Percentiles rank a stretch among this genome's conserved stretches.
Evolutionary conservation across 805 yeast species (phyloP).

Genomic region (Yamadazyma takamatsuzukensis): DNA sequence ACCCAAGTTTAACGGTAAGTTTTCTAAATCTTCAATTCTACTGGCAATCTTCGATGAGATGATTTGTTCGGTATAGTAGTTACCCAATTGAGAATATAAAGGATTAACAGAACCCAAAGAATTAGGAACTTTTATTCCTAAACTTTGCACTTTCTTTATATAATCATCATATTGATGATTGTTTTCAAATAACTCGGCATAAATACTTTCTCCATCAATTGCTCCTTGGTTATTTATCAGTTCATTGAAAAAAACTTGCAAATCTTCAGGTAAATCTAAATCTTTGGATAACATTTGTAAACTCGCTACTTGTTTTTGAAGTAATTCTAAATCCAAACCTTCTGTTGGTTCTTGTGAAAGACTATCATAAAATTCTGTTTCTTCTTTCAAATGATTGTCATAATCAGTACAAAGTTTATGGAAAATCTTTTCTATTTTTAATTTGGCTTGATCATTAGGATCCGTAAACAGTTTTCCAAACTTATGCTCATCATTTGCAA

Average conservation of each 20-base stretch:
- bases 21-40: conserved; percentile 60
- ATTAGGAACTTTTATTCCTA: conserved; percentile 33
- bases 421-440: conserved; percentile 27
- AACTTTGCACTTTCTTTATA: conserved; percentile 33
- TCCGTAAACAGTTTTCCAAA: conserved; percentile 16
- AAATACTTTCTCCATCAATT: conserved; percentile 3
- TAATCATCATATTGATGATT: conserved; percentile 13
- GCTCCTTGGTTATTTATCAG: conserved; percentile 4
- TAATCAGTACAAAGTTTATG: conserved; percentile 24
- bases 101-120: conserved; percentile 23
- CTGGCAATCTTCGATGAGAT: conserved; percentile 52
- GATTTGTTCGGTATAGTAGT: conserved; percentile 47
- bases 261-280: conserved; percentile 54
- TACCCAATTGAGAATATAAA: conserved; percentile 44
- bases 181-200: conserved; percentile 7
- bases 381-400: conserved; percentile 17
- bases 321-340: conserved; percentile 39
- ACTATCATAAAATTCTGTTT: conserved; percentile 16
- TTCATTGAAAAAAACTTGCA: conserved; percentile 37
- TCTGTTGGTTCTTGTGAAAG: conserved; percentile 9
- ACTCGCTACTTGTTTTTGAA: conserved; percentile 59
- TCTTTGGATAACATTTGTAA: conserved; percentile 65
- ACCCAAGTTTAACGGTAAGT: conserved; percentile 67
- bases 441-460: conserved; percentile 19
- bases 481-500: neutral